These are phyloP conservation scores for Hypholoma fasciculare DNA, from an alignment of 768 basidiomycete species.

Conservation along the genomic window DNA sequence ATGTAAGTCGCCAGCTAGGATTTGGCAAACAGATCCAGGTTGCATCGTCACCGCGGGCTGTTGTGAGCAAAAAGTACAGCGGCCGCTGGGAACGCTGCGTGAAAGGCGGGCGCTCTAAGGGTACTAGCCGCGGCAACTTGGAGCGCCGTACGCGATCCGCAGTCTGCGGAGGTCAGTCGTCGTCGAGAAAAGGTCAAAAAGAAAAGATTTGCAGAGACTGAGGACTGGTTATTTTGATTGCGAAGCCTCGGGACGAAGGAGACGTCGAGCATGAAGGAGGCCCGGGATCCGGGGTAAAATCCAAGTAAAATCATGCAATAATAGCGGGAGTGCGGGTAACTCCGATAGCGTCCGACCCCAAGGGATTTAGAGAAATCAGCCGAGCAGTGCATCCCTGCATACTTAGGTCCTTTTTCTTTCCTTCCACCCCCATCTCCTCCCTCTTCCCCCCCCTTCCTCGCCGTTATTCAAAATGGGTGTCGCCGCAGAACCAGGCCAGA, in stretches of 20 bases:
- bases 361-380: conserved; percentile 21
- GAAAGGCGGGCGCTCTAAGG: too few relatives aligned
- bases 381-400: conserved; percentile 15
- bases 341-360: conserved; percentile 37
- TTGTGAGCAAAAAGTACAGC: too few relatives aligned
- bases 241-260: neutral
- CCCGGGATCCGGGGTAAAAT: conserved; percentile 3
- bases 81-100: too few relatives aligned
- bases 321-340: conserved; percentile 24
- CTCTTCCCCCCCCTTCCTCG: conserved; percentile 17
- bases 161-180: too few relatives aligned
- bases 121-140: too few relatives aligned
- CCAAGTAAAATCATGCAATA: conserved; percentile 1
- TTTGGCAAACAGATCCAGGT: neutral
- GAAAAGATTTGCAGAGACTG: too few relatives aligned
- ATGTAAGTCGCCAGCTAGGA: neutral
- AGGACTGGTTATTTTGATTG: too few relatives aligned
- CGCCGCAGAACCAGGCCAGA: conserved; percentile 85
- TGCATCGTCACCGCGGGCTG: too few relatives aligned
- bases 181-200: too few relatives aligned
- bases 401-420: conserved; percentile 18
- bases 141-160: too few relatives aligned
- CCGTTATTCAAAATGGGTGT: conserved; percentile 62
- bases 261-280: neutral
- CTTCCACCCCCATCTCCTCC: conserved; percentile 19